Percentiles rank a stretch among this genome's conserved stretches.
phyloP scores from a whole-genome alignment of 306 rosid species.

The Quercus rubra region DNA sequence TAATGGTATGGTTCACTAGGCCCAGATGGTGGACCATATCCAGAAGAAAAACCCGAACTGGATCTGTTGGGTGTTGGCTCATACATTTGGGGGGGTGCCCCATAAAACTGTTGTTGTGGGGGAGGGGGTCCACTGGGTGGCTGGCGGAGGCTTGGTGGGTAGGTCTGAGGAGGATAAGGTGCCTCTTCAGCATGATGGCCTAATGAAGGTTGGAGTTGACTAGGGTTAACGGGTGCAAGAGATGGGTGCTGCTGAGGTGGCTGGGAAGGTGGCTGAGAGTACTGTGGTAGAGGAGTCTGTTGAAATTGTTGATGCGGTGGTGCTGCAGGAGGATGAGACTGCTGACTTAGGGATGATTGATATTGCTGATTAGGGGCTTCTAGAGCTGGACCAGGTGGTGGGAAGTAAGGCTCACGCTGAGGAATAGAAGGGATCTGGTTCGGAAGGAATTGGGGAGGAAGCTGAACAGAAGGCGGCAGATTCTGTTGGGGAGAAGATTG shows the following conservation, averaged over 20 bases:
- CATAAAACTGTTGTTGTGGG: constrained; percentile 65
- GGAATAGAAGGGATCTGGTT: constrained; percentile 55
- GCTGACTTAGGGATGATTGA: constrained; percentile 59
- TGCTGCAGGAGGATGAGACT: constrained; percentile 40
- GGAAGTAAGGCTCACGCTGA: constrained; percentile 66
- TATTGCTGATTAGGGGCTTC: constrained; percentile 64
- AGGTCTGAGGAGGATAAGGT: constrained; percentile 60
- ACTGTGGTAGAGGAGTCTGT: constrained; percentile 55
- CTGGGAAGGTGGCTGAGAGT: constrained; percentile 52
- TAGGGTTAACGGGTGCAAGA: constrained; percentile 36
- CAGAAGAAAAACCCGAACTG: constrained; percentile 56
- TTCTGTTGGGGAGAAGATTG: constrained; percentile 50
- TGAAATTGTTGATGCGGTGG: constrained; percentile 62
- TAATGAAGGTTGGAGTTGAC: constrained; percentile 54
- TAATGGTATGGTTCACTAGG: constrained; percentile 59
- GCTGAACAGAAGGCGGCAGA: constrained; percentile 49
- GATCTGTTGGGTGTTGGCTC: constrained; percentile 63
- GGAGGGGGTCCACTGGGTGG: constrained; percentile 57
- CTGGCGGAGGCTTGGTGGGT: constrained; percentile 57
- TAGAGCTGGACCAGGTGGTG: constrained; percentile 55
- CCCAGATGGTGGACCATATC: constrained; percentile 52
- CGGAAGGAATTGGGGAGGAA: constrained; percentile 58
- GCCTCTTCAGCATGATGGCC: constrained; percentile 74
- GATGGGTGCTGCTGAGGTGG: constrained; percentile 60
- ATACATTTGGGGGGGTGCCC: constrained; percentile 42